These are phyloP conservation scores for Triticum turgidum DNA, from an alignment of 176 grass and related monocot genomes.

Conservation along the genomic window DNA sequence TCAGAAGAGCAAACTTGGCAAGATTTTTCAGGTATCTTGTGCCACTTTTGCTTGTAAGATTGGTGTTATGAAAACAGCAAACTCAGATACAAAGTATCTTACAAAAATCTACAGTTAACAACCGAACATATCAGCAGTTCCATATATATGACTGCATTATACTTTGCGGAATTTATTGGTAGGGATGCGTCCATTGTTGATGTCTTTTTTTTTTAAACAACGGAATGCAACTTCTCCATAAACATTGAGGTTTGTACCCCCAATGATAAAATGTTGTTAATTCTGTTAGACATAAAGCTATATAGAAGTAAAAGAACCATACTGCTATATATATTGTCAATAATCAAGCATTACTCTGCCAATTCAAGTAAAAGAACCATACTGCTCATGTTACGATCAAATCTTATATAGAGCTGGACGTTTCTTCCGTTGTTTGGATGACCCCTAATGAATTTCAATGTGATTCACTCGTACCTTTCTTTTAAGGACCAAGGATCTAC, in stretches of 20 bases:
- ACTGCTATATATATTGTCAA: neutral
- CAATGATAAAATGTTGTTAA: neutral
- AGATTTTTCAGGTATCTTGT: slow-evolving; percentile 74
- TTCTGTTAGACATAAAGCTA: neutral
- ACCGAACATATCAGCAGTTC: neutral
- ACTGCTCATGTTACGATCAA: neutral
- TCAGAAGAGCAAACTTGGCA: slow-evolving; percentile 54
- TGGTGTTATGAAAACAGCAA: neutral
- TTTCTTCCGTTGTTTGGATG: neutral
- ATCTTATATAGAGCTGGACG: neutral
- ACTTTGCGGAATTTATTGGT: neutral
- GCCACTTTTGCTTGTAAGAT: neutral
- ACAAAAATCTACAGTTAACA: neutral
- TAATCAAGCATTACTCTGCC: neutral
- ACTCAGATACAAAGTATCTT: neutral
- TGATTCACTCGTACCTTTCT: neutral
- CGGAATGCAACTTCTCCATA: too few relatives aligned
- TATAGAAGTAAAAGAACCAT: too few relatives aligned
- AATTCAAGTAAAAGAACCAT: neutral
- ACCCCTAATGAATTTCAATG: neutral
- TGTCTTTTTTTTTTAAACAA: neutral
- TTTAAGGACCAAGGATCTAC: neutral
- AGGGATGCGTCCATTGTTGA: neutral
- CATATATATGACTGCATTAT: neutral
- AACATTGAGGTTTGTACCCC: neutral